A percentile compares a stretch with the other conserved stretches of the same genome.
These are phyloP conservation scores for Pezicula radicicola DNA, from an alignment of 2,329 filamentous ascomycete genomes.

Conservation along the genomic window DNA sequence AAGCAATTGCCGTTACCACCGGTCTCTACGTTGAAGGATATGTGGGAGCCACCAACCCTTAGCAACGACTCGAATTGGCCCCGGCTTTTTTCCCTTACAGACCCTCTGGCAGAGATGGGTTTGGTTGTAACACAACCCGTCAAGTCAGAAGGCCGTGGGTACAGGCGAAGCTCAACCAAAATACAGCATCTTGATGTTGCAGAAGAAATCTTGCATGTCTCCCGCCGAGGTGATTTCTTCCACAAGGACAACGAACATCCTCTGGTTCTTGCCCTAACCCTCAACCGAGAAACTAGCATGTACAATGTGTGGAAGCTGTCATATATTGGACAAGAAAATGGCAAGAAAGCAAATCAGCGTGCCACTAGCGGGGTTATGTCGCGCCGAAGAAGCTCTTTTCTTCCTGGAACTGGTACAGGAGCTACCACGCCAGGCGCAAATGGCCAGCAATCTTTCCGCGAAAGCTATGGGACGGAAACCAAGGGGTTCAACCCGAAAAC, in stretches of 20 bases:
- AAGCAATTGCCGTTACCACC: slow-evolving; percentile 51
- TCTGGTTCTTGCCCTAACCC: slow-evolving; percentile 74
- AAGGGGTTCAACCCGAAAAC: slow-evolving; percentile 13
- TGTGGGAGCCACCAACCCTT: slow-evolving; percentile 53
- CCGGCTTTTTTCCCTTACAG: slow-evolving; percentile 77
- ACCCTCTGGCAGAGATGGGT: slow-evolving; percentile 83
- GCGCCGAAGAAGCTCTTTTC: slow-evolving; percentile 58
- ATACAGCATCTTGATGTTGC: slow-evolving; percentile 63
- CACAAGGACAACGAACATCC: slow-evolving; percentile 36
- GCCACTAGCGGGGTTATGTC: slow-evolving; percentile 34
- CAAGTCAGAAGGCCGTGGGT: slow-evolving; percentile 28
- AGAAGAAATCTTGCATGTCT: slow-evolving; percentile 84
- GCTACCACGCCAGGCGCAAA: slow-evolving; percentile 67
- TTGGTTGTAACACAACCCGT: slow-evolving; percentile 66
- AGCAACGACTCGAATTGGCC: slow-evolving; percentile 62
- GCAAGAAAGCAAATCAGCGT: slow-evolving; percentile 31
- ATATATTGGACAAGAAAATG: slow-evolving; percentile 68
- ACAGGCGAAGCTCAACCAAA: slow-evolving; percentile 39
- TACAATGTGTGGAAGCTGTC: slow-evolving; percentile 84
- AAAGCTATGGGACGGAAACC: slow-evolving; percentile 62
- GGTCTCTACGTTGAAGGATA: slow-evolving; percentile 51
- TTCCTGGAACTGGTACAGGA: slow-evolving; percentile 68
- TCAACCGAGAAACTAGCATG: slow-evolving; percentile 71
- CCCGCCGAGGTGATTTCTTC: slow-evolving; percentile 56
- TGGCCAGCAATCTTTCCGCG: slow-evolving; percentile 62